Evolutionary conservation across 108 stramenopile genomes (phyloP).

Genomic region (Chaetoceros muelleri): DNA sequence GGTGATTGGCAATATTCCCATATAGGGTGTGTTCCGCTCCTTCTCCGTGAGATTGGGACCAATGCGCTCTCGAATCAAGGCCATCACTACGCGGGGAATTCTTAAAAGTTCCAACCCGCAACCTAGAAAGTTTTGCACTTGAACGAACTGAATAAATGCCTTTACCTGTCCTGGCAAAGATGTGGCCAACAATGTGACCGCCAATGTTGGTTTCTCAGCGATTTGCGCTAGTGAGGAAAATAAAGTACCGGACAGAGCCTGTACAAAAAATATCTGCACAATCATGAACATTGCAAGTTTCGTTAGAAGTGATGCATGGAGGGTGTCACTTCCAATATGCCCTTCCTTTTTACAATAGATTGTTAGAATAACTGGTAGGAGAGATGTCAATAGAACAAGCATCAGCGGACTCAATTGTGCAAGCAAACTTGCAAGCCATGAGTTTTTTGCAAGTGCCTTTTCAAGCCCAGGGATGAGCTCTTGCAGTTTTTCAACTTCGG

Average conservation of each 20-base stretch:
- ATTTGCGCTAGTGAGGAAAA: conserved; percentile 10
- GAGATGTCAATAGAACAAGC: conserved; percentile 22
- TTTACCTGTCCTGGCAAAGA: conserved; percentile 25
- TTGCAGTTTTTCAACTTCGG: conserved; percentile 33
- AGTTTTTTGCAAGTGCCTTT: conserved; percentile 17
- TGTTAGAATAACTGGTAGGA: conserved; percentile 26
- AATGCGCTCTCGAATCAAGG: conserved; percentile 22
- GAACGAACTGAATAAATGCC: conserved; percentile 35
- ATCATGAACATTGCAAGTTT: conserved; percentile 45
- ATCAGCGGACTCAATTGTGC: conserved; percentile 43
- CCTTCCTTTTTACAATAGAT: conserved; percentile 34
- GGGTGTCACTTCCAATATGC: conserved; percentile 29
- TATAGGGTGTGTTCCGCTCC: conserved; percentile 34
- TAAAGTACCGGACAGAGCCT: conserved; percentile 18
- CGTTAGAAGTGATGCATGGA: conserved; percentile 42
- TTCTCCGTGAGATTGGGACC: conserved; percentile 56
- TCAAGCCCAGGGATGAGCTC: conserved; percentile 24
- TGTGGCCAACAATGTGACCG: conserved; percentile 25
- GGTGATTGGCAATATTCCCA: conserved; percentile 36
- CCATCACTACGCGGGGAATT: conserved; percentile 22
- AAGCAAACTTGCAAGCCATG: conserved; percentile 32
- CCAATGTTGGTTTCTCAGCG: conserved; percentile 9
- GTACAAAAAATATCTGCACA: conserved; percentile 16
- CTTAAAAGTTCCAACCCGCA: conserved; percentile 46
- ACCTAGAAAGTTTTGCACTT: conserved; percentile 35